phyloP scores from a whole-genome alignment of 495 filamentous ascomycete genomes.

The Pseudomonodictys pantanalensis region DNA sequence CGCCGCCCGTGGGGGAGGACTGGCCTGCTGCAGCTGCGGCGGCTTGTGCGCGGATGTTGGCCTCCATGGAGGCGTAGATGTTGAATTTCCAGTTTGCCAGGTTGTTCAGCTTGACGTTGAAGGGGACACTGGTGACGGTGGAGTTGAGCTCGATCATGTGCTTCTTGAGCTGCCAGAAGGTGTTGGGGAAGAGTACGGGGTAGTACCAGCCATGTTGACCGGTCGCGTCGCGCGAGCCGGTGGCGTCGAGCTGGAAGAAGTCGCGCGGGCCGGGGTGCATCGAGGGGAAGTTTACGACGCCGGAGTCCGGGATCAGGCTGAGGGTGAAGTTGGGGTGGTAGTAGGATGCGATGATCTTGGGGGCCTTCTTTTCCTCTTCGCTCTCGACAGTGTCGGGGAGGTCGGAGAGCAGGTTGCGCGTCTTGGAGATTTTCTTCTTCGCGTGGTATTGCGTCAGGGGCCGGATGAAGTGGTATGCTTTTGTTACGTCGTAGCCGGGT shows the following conservation, averaged over 20 bases:
- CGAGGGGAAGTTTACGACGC: conserved; percentile 60
- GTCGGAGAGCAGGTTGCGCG: conserved; percentile 76
- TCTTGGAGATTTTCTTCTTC: conserved; percentile 89
- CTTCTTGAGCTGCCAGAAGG: conserved; percentile 90
- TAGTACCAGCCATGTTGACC: conserved; percentile 97
- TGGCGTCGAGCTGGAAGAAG: conserved; percentile 72
- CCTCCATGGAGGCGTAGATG: conserved; percentile 77
- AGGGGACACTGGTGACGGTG: conserved; percentile 78
- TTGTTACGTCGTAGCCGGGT: conserved; percentile 64
- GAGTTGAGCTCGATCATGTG: conserved; percentile 92
- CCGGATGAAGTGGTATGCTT: conserved; percentile 77
- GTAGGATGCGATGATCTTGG: conserved; percentile 68
- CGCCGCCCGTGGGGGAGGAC: conserved; percentile 61
- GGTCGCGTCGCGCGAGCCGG: conserved; percentile 67
- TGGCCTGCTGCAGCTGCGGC: conserved; percentile 65
- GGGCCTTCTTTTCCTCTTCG: conserved; percentile 55
- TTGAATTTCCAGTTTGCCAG: conserved; percentile 88
- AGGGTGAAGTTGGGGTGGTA: conserved; percentile 96
- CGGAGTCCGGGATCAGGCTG: conserved; percentile 79
- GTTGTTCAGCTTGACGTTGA: conserved; percentile 81
- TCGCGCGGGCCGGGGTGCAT: conserved; percentile 72
- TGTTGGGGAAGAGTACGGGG: conserved; percentile 86
- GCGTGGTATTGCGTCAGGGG: conserved; percentile 84
- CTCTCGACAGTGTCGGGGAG: conserved; percentile 46
- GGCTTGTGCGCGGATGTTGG: conserved; percentile 77